Base-by-base conservation (phyloP, 2,329 filamentous ascomycete species). In the Diaporthe longicolla region DNA sequence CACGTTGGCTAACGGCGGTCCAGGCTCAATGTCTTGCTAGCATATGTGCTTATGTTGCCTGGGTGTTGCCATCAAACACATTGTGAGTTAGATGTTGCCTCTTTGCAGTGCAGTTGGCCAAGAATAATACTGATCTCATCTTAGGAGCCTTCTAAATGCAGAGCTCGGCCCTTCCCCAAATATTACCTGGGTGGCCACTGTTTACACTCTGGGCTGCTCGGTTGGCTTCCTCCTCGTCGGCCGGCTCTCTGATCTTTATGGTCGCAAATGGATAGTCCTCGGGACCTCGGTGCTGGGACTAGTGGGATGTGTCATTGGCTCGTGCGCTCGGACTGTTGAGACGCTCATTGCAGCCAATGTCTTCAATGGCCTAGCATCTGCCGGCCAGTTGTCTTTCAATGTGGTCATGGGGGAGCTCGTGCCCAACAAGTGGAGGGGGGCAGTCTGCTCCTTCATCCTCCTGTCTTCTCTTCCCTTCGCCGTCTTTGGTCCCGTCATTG, bases 401-500 rank as follows among this genome's bases (percentile, higher is more conserved):
- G 82, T 85, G 66, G 81, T 84, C 15, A 78, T 86, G 32, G 84
- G 83, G 59, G 84, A 86, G 76, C 80, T 86, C 8, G 83, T 88
- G 7, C 84, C 86, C 17, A 85, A 85, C 78, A 84, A 82, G 74
- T 78, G 80, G 65, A 80, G 86, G 75, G 80, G 84, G 17, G 79
- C 80, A 9, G 79, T 83, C 73, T 80, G 83, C 29, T 81, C 81
- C 1, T 73, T 83, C 58, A 81, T 84, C 43, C 85, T 86, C 74
- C 77, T 85, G 21, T 82, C 82, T 2, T 83, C 82, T 35, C 75
- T 84, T 32, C 83, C 83, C 17, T 84, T 83, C 74, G 83, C 84
- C 72, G 81, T 83, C 37, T 84, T 85, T 72, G 87, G 86, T 0
- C 85, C 85, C 24, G 79, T 87, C 57, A 85, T 89, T 71, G 86